Evolutionary conservation across 805 yeast genomes (phyloP).

Genomic region (Candida tibetensis): DNA sequence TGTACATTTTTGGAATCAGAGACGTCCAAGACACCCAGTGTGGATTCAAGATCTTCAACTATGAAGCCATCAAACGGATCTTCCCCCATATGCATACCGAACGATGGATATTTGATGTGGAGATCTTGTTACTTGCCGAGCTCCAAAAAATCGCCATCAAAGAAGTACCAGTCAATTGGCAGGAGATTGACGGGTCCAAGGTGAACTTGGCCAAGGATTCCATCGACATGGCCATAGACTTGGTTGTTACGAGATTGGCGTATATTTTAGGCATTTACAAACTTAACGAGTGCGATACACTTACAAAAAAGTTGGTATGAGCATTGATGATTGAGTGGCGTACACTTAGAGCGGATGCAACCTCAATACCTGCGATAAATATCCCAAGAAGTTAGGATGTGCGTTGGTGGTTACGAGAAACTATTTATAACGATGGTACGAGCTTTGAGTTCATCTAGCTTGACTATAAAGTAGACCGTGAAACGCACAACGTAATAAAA

Average conservation of each 20-base stretch:
- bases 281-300: constrained; percentile 15
- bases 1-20: constrained; percentile 85
- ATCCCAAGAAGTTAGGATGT: too few species aligned
- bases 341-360: too few species aligned
- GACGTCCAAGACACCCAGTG: constrained; percentile 92
- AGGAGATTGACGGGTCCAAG: constrained; percentile 93
- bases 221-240: constrained; percentile 88
- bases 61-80: constrained; percentile 57
- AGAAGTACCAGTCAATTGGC: constrained; percentile 93
- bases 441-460: too few species aligned
- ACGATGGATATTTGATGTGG: constrained; percentile 98
- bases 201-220: constrained; percentile 89
- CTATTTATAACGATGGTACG: too few species aligned
- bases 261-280: constrained; percentile 80
- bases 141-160: constrained; percentile 61
- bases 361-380: too few species aligned
- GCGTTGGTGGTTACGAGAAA: too few species aligned
- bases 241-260: constrained; percentile 87
- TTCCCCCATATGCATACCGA: constrained; percentile 95
- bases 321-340: too few species aligned
- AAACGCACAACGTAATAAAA: too few species aligned
- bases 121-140: constrained; percentile 76
- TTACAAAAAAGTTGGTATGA: constrained; percentile 9
- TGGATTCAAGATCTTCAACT: constrained; percentile 90
- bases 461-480: too few species aligned